phyloP scores from a whole-genome alignment of 1,284 basidiomycete species.

The Taiwanofungus camphoratus region DNA sequence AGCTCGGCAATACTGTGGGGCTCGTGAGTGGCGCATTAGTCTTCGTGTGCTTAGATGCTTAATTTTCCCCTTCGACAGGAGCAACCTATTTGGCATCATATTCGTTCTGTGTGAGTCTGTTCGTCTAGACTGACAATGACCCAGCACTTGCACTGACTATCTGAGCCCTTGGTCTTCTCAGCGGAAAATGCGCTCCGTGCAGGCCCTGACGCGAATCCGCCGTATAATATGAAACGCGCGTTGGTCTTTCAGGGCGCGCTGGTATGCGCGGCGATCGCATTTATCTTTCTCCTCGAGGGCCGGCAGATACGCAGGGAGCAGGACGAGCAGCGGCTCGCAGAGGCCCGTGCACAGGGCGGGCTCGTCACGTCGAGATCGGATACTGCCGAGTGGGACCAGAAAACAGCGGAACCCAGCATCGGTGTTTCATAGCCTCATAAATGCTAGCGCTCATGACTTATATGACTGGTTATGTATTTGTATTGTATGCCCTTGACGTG shows the following conservation, averaged over 20 bases:
- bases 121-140: background rate
- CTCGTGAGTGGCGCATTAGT: slow-evolving; percentile 35
- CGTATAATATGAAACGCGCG: slow-evolving; percentile 60
- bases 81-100: slow-evolving; percentile 58
- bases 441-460: too few relatives aligned
- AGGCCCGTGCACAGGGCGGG: background rate
- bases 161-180: slow-evolving; percentile 21
- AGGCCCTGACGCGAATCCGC: slow-evolving; percentile 50
- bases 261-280: slow-evolving; percentile 32
- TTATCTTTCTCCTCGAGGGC: slow-evolving; percentile 47
- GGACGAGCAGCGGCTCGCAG: slow-evolving; percentile 36
- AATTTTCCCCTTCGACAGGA: slow-evolving; percentile 31
- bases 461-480: too few relatives aligned
- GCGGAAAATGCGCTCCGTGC: slow-evolving; percentile 63
- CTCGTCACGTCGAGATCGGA: too few relatives aligned
- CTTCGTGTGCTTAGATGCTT: background rate
- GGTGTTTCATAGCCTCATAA: too few relatives aligned
- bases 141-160: background rate
- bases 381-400: too few relatives aligned
- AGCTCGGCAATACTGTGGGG: slow-evolving; percentile 74
- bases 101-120: slow-evolving; percentile 54
- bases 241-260: slow-evolving; percentile 58
- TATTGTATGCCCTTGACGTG: too few relatives aligned
- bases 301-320: slow-evolving; percentile 52
- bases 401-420: too few relatives aligned